Evolutionary conservation across 208 protist genomes (phyloP), one percentile per base, ranked within the genome.

Genomic region (Crithidia mellificae): DNA sequence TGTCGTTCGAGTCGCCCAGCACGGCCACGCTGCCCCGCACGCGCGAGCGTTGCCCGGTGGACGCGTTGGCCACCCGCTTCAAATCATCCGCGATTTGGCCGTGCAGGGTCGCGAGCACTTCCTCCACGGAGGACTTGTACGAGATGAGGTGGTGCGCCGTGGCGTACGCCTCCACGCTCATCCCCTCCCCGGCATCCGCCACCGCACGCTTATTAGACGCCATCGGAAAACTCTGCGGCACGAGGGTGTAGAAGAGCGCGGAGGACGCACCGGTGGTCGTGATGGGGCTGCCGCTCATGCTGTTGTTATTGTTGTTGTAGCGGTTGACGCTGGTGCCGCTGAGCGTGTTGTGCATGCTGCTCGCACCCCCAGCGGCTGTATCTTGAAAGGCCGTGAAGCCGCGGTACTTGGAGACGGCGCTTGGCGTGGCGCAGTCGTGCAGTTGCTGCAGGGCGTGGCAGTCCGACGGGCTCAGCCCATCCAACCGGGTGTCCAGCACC

Each of bases 61-160:
- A 24, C 9, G 53, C 32, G 5, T 50, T 50, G 22, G 29, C 36
- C 1, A 12, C 17, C 0, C 30, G 22, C 27, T 38, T 44, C 7
- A 81, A 27, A 30, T 62, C 62, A 2, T 63, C 24, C 9, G 51
- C 49, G 22, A 83, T 71, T 24, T 63, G 54, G 0, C 53, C 36
- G 38, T 77, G 73, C 61, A 84, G 52, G 2, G 22, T 29, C 1
- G 66, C 51, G 2, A 80, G 54, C 11, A 68, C 72, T 12, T 84
- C 78, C 36, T 84, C 78, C 3, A 84, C 69, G 22, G 61, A 75
- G 0, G 49, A 46, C 20, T 22, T 55, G 69, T 79, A 84, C 12
- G 43, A 30, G 52, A 84, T 59, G n/a, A 65, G 39, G 20, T 67
- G 52, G 24, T 82, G 77, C 0, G 47, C 53, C 4, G 63, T 51